A percentile compares a stretch with the other conserved stretches of the same genome.
Conservation (phyloP, 164 flowering plant genomes). For the Magnolia officinalis region DNA sequence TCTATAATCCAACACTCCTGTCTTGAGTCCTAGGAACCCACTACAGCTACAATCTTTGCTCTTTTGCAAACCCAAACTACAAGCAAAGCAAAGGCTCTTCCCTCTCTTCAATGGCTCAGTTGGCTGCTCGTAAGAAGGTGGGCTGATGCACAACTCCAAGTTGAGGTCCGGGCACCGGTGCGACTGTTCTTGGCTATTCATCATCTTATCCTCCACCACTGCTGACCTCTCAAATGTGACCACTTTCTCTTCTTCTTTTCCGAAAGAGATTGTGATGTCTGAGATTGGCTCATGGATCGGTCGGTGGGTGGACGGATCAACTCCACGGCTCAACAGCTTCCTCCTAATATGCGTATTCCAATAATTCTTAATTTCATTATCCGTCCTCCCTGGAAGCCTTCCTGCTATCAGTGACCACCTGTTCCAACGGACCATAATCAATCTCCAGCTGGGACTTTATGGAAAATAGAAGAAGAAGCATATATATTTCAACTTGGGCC, state of each 20-base stretch:
- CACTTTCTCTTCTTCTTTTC: constrained; percentile 28
- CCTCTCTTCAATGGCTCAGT: constrained; percentile 29
- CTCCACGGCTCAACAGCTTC: constrained; percentile 73
- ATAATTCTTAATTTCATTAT: constrained; percentile 84
- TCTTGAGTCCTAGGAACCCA: constrained; percentile 53
- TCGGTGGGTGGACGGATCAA: constrained; percentile 74
- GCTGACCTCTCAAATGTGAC: constrained; percentile 10
- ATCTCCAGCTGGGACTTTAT: not conserved
- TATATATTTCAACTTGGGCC: no score
- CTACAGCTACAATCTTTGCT: constrained; percentile 60
- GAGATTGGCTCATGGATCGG: constrained; percentile 40
- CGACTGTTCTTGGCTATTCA: constrained; percentile 13
- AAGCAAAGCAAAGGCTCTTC: constrained; percentile 52
- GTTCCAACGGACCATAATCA: not conserved
- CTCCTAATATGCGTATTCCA: constrained; percentile 90
- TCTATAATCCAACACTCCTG: constrained; percentile 65
- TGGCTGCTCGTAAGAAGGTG: constrained; percentile 42
- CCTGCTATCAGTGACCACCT: constrained; percentile 60
- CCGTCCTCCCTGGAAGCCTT: constrained; percentile 83
- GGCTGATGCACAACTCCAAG: constrained; percentile 83
- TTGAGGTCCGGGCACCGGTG: constrained; percentile 62
- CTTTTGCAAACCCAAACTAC: constrained; percentile 66
- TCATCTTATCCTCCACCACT: constrained; percentile 20
- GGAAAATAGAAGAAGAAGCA: not conserved
- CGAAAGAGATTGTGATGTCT: constrained; percentile 40